Evolutionary conservation across 1,139 yeast species (phyloP), one percentile per base, ranked within the genome.

Genomic region (Zygosaccharomyces sapae): DNA sequence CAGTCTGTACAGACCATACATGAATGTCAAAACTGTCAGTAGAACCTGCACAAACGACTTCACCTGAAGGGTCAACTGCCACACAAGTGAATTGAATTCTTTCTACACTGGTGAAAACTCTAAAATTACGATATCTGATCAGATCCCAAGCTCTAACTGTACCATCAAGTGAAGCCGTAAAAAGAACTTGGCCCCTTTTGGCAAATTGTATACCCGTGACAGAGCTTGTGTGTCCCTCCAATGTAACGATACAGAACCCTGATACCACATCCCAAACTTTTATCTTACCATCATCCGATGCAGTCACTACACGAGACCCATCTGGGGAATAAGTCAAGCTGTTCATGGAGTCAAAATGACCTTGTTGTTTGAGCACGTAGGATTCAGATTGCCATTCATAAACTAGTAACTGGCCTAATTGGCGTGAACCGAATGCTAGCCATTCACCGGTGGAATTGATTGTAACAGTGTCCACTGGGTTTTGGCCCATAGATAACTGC

Each of bases 371-470:
- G 55, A 92, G 73, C 40, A 92, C 85, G 64, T 92, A 92, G 0
- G 97, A 87, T 67, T 92, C 98, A 2, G 96, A 86, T 70, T 92
- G 97, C 99, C 99, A 92, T 73, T 92, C 99, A 73, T 95, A 92
- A 0, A 92, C 98, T 51, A 92, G 71, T 47, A 92, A 71, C 68
- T 92, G 99, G n/a, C 98, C 98, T 33, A 87, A 70, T 59, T 82
- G 83, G 16, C 90, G 72, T 0, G 97, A 89, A 4, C 98, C 98
- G 68, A 92, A 87, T 0, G 97, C 96, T 41, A 94, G 72, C 99
- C 99, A 92, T 67, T 92, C 98, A 19, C 98, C 99, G 4, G 92
- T 74, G 7, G 74, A 70, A 66, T 92, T 92, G 44, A 92, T 77
- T 18, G 81, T 70, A 2, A 92, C 94, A 8, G 90, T 81, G 61